phyloP scores from a whole-genome alignment of 176 grass and related monocot species.

The Triticum aestivum region IWGSC_CS_RefSeq_v2.1 NC_057806.1:682637033-682637532 shows the following conservation, averaged over 20 bases:
- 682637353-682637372: background rate
- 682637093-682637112: conserved; percentile 37
- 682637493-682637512: background rate
- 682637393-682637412: background rate
- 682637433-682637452: background rate
- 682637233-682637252: background rate
- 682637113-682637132: conserved; percentile 14
- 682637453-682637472: background rate
- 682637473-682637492: background rate
- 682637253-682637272: conserved; percentile 9
- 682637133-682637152: conserved; percentile 36
- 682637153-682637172: conserved; percentile 8
- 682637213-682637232: background rate
- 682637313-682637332: conserved; percentile 23
- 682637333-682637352: background rate
- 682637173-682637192: conserved; percentile 46
- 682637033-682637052: background rate
- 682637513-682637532: background rate
- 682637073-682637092: background rate
- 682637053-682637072: conserved; percentile 16
- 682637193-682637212: conserved; percentile 29
- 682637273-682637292: background rate
- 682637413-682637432: conserved; percentile 13
- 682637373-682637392: background rate
- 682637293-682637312: conserved; percentile 11